Base-by-base conservation (phyloP, 371 early-diverging fungal species). In the Apophysomyces variabilis region DNA sequence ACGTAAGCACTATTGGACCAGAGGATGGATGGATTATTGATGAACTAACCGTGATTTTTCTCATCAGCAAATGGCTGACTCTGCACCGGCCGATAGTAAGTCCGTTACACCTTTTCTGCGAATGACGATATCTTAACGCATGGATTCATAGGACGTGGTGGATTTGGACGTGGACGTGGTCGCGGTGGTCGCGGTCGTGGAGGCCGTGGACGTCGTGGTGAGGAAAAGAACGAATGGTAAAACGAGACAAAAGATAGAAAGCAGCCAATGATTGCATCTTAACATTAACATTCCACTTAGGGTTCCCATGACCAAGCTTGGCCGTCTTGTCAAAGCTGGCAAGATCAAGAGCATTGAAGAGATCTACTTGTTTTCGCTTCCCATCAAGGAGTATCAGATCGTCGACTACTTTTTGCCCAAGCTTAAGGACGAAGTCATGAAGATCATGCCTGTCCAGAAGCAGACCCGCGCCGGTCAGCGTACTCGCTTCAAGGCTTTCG, bases 381-480 rank as follows among this genome's bases (percentile, higher is more conserved):
- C 96, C 70, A 95, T 99, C 90, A 98, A 99, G 92, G 99, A 99
- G 87, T 96, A 95, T 90, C 99, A 99, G 87, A 97, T 99, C 66
- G 93, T 99, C 70, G 99, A 99, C 85, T 87, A 84, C 84, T 96
- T 99, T 90, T 86, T 99, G 64, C 94, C 94, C 74, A 93, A 92
- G 70, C 90, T 99, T 71, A 97, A 96, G 93, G 99, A 99, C 78
- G 97, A 99, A 85, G 97, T 99, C 72, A 97, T 99, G 93, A 96
- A 97, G 90, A 96, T 99, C 81, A 99, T 97, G 90, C 98, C 99
- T 72, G 99, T 99, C 77, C 99, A 99, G 90, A 99, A 99, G 93
- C 99, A 99, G 88, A 99, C 99, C 76, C 95, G 96, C 83, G 99
- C 99, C 72, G 99, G 99, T 89, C 99, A 99, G 89, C 95, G 99